Conservation (phyloP, 352 stramenopile genomes). For the Discostella stelligera region DNA sequence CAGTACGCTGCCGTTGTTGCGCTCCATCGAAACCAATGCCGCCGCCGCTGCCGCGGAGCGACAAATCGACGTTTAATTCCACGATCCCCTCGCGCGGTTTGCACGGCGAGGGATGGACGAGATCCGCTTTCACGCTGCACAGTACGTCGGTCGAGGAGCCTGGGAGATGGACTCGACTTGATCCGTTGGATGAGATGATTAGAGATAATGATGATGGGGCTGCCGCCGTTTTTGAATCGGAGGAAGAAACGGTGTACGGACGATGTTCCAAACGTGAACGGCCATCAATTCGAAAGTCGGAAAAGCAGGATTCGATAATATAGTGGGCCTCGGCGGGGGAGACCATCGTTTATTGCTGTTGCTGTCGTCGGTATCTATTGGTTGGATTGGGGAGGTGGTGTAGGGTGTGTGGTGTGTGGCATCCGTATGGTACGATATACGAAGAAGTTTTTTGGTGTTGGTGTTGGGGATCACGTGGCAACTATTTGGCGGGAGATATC, state of each 20-base stretch:
- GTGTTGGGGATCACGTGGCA: background rate
- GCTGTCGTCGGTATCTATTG: conserved; percentile 1
- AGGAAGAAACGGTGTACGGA: conserved; percentile 40
- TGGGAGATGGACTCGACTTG: conserved; percentile 57
- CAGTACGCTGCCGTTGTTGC: background rate
- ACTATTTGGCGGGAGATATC: background rate
- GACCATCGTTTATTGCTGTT: conserved; percentile 27
- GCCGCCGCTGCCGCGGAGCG: conserved; percentile 19
- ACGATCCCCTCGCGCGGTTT: conserved; percentile 53
- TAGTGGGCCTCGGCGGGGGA: conserved; percentile 67
- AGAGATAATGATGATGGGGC: conserved; percentile 21
- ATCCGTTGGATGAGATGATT: conserved; percentile 62
- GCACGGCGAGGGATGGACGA: conserved; percentile 53
- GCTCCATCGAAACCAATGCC: background rate
- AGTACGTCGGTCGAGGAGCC: conserved; percentile 65
- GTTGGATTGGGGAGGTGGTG: background rate
- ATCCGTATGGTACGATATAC: no score
- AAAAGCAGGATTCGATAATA: conserved; percentile 66
- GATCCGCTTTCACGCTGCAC: conserved; percentile 68
- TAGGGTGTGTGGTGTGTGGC: no score
- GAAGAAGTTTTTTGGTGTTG: no score
- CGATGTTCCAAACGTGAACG: conserved; percentile 50
- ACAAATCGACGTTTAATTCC: conserved; percentile 68
- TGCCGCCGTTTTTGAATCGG: background rate
- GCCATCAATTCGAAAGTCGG: conserved; percentile 65